Conservation (phyloP, 495 filamentous ascomycete genomes). For the Penicillium manginii region DNA sequence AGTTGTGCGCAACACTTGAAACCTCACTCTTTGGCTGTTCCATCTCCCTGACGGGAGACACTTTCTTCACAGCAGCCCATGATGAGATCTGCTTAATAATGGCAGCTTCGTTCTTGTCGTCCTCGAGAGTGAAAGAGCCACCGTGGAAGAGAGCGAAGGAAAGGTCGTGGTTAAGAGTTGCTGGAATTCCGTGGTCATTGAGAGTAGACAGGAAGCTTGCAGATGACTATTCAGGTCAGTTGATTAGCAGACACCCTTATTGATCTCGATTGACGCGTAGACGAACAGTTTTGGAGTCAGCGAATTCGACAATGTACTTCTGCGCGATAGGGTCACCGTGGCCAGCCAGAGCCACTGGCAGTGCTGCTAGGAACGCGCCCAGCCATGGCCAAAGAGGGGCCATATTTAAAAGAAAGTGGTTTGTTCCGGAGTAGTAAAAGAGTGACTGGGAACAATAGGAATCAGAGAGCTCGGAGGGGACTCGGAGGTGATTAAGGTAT, state of each 20-base stretch:
- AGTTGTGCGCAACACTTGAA: constrained; percentile 6
- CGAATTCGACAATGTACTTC: constrained; percentile 29
- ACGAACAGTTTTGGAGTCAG: constrained; percentile 15
- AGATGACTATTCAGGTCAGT: constrained; percentile 10
- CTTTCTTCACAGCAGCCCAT: constrained; percentile 15
- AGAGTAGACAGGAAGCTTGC: constrained; percentile 17
- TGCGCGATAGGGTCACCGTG: constrained; percentile 19
- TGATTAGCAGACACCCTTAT: not conserved
- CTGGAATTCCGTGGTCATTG: constrained; percentile 10
- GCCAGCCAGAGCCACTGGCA: constrained; percentile 20
- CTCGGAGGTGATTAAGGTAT: not conserved
- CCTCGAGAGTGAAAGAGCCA: constrained; percentile 19
- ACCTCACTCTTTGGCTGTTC: constrained; percentile 1
- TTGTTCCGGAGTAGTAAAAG: not conserved
- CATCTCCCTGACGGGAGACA: constrained; percentile 18
- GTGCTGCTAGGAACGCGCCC: constrained; percentile 12
- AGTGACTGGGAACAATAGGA: not conserved
- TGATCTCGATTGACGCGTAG: not conserved
- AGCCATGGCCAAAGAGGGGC: constrained; percentile 16
- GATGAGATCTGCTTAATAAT: constrained; percentile 20
- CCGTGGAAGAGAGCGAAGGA: constrained; percentile 25
- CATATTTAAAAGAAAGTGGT: constrained; percentile 11
- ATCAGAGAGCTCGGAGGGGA: not conserved
- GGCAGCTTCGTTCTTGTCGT: constrained; percentile 10
- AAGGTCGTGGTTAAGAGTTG: constrained; percentile 14